Base-by-base conservation (phyloP, 169 alveolate genomes). In the Plasmodium vinckei region DNA sequence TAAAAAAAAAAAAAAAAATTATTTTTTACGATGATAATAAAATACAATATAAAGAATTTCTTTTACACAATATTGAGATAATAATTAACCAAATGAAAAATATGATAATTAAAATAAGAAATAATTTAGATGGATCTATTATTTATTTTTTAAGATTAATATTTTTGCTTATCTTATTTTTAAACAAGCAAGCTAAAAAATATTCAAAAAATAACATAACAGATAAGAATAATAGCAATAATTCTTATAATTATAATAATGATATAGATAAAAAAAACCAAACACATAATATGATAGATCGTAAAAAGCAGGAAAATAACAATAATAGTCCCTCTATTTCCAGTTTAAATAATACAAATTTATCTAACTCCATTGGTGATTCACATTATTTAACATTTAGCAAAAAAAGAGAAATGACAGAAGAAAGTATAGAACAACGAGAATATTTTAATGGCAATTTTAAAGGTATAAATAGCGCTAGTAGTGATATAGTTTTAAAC, bases 11-110 rank as follows among this genome's bases (percentile, higher is more conserved):
- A 60, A 39, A 77, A 57, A 64, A 27, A 44, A 51, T 61, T 42
- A 4, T 77, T 15, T 77, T 77, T 68, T 77, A 77, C 15, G 60
- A 56, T 19, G 88, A 77, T 56, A 77, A 77, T 57, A 68, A 77
- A 64, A 57, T 63, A 39, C n/a, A 54, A 15, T 77, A 77, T 68
- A 64, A 77, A 10, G 68, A 77, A 68, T 77, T 77, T 25, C 57
- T 77, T 1, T 57, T 77, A 39, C 19, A 77, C 25, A 77, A 77
- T 46, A 56, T 77, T 27, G 88, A 77, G 39, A 53, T 77, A 27
- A 57, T 77, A 21, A 9, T 77, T 49, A 59, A 47, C 44, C 88
- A 77, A 44, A 77, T 77, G 59, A 77, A 23, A 56, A 25, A 9
- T n/a, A 77, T 77, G 88, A 65, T 77, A n/a, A 64, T 27, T 57